phyloP scores from a whole-genome alignment of 2,329 filamentous ascomycete species.

The Alternaria incomplexa region DNA sequence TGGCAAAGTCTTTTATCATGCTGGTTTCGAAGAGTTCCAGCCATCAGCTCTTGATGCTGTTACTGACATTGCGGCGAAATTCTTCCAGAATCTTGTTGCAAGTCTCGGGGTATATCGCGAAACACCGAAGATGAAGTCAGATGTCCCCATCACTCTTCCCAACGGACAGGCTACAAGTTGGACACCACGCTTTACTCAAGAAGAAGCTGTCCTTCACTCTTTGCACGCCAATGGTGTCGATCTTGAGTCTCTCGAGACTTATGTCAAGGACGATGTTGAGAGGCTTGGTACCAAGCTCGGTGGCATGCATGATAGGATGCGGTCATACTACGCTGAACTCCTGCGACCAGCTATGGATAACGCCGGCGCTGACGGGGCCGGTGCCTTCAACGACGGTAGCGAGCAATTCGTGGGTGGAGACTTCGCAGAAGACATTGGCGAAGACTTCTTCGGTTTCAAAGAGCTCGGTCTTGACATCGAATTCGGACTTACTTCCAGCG shows the following conservation, averaged over 20 bases:
- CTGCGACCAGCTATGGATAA: constrained; percentile 85
- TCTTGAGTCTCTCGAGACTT: constrained; percentile 79
- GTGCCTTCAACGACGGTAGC: constrained; percentile 93
- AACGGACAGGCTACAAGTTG: constrained; percentile 51
- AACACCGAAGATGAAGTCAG: constrained; percentile 73
- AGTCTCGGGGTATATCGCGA: constrained; percentile 85
- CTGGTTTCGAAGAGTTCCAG: constrained; percentile 96
- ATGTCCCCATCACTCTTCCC: constrained; percentile 37
- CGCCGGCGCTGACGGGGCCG: constrained; percentile 80
- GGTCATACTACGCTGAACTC: constrained; percentile 88
- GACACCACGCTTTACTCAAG: constrained; percentile 75
- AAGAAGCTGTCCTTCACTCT: constrained; percentile 87
- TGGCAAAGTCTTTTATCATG: constrained; percentile 93
- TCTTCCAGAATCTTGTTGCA: constrained; percentile 81
- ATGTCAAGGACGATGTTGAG: constrained; percentile 93
- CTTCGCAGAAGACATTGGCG: constrained; percentile 95
- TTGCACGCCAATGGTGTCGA: constrained; percentile 84
- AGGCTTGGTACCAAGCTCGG: constrained; percentile 78
- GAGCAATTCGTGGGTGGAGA: constrained; percentile 97
- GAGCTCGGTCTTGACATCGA: constrained; percentile 91
- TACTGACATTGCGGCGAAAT: constrained; percentile 87
- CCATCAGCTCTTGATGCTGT: constrained; percentile 90
- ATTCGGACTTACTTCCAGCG: constrained; percentile 85
- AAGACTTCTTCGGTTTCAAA: constrained; percentile 99
- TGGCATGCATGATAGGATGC: constrained; percentile 93